Base-by-base conservation (phyloP, 345 rosid species). In the Salix purpurea region DNA sequence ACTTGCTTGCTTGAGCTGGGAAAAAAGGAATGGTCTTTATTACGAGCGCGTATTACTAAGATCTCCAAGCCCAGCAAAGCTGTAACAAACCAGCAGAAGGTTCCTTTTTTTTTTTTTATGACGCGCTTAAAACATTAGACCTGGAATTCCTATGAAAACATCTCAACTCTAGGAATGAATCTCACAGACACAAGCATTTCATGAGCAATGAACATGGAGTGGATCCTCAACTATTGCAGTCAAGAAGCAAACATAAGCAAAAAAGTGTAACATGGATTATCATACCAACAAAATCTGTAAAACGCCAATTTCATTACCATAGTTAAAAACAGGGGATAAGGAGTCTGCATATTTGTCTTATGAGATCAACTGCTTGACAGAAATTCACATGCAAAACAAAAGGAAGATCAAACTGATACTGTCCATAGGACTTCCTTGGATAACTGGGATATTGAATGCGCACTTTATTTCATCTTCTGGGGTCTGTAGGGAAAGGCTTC, bases 381-480 rank as follows among this genome's bases (percentile, higher is more conserved):
- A 68, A 81, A 74, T 77, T 71, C 72, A 52, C 75, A 72, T 32
- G 72, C 70, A 70, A 12, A 74, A n/a, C 24, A 39, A 50, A 30
- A 67, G 32, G 5, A 24, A 76, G 18, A 70, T 26, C 71, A 60
- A 62, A 67, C 37, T 62, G 65, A 70, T 80, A 23, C 65, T 67
- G 74, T 72, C 70, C 70, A 44, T 37, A 44, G 44, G 71, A 74
- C 75, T 70, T 76, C 66, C 39, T 70, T 24, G 79, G 73, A 69
- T 23, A 21, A 66, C 42, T 13, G 58, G 76, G 39, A 28, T 71
- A 64, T 50, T 58, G 15, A 28, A 74, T 44, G 71, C 52, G 56
- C 77, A 64, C 71, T 71, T 77, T 80, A 83, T 83, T 83, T 67
- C 65, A 28, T n/a, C 81, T 78, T 66, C 72, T 16, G 39, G 16